Evolutionary conservation across 2,329 filamentous ascomycete species (phyloP).

Genomic region (Cladosporium sp.): DNA sequence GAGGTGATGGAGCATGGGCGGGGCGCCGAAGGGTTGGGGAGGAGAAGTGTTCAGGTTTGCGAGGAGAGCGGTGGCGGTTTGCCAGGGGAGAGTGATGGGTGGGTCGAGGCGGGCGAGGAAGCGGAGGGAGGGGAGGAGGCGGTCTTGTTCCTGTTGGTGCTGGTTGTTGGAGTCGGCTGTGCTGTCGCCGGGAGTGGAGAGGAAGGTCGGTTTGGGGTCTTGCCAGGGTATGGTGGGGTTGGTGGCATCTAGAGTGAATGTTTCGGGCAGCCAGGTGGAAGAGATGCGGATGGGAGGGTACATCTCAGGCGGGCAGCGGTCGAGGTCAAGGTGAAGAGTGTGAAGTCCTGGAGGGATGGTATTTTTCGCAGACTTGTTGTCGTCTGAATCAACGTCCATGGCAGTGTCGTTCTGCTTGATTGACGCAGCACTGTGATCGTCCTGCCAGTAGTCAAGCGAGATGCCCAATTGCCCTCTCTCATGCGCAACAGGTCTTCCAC

Average conservation of each 20-base stretch:
- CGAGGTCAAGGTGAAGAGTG: slow-evolving; percentile 61
- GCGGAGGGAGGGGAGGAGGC: slow-evolving; percentile 63
- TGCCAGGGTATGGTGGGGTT: slow-evolving; percentile 55
- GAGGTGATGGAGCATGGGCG: slow-evolving; percentile 6
- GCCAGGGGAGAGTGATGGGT: slow-evolving; percentile 65
- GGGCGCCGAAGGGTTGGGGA: slow-evolving; percentile 30
- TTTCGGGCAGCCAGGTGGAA: slow-evolving; percentile 67
- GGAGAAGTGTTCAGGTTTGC: slow-evolving; percentile 56
- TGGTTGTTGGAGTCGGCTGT: background rate
- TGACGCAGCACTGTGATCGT: slow-evolving; percentile 19
- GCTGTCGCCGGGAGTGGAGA: slow-evolving; percentile 34
- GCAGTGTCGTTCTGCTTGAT: slow-evolving; percentile 31
- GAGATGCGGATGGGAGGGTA: slow-evolving; percentile 65
- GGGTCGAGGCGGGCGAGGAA: slow-evolving; percentile 74
- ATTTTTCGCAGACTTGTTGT: background rate
- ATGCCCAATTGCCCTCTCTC: slow-evolving; percentile 63
- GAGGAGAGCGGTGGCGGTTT: slow-evolving; percentile 60
- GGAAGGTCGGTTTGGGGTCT: slow-evolving; percentile 63
- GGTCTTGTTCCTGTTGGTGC: slow-evolving; percentile 39
- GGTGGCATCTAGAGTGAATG: slow-evolving; percentile 65
- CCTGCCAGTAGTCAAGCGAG: slow-evolving; percentile 68
- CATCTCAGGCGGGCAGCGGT: slow-evolving; percentile 41
- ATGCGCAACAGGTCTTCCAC: slow-evolving; percentile 70
- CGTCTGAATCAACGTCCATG: slow-evolving; percentile 32
- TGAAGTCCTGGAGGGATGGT: background rate